Evolutionary conservation across 768 basidiomycete species (phyloP).

Genomic region (Exsudoporus frostii): DNA sequence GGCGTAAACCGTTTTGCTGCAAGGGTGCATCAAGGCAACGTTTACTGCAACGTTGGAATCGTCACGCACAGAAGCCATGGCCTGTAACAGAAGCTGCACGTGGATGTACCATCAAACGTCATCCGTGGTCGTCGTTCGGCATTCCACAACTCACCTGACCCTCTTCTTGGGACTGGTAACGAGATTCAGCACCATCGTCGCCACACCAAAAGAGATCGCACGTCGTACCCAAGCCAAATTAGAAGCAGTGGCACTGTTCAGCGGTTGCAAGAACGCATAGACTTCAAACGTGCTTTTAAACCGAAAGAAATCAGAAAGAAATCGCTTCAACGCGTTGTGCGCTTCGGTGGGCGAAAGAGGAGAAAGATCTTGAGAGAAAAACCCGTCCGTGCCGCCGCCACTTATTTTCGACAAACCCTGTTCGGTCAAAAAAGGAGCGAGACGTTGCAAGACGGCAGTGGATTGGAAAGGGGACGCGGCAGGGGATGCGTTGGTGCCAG

Average conservation of each 20-base stretch:
- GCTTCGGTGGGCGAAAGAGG: slow-evolving; percentile 41
- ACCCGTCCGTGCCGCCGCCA: slow-evolving; percentile 42
- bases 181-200: background rate
- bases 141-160: slow-evolving; percentile 42
- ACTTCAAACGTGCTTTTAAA: slow-evolving; percentile 42
- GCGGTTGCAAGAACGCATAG: slow-evolving; percentile 41
- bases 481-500: slow-evolving; percentile 3
- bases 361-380: slow-evolving; percentile 34
- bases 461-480: too few species aligned
- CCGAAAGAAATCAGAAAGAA: slow-evolving; percentile 40
- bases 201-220: background rate
- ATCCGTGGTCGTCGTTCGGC: background rate
- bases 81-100: slow-evolving; percentile 38
- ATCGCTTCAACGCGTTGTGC: slow-evolving; percentile 43
- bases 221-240: slow-evolving; percentile 43
- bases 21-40: background rate
- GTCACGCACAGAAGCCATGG: slow-evolving; percentile 36
- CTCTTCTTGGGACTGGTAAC: slow-evolving; percentile 42
- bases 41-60: background rate
- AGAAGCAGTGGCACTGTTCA: slow-evolving; percentile 38
- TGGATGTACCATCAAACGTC: background rate
- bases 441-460: slow-evolving; percentile 17
- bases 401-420: slow-evolving; percentile 43
- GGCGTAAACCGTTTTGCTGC: slow-evolving; percentile 49
- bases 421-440: slow-evolving; percentile 46